phyloP scores from a whole-genome alignment of 1,284 basidiomycete species.

The Bondarzewia mesenterica region DNA sequence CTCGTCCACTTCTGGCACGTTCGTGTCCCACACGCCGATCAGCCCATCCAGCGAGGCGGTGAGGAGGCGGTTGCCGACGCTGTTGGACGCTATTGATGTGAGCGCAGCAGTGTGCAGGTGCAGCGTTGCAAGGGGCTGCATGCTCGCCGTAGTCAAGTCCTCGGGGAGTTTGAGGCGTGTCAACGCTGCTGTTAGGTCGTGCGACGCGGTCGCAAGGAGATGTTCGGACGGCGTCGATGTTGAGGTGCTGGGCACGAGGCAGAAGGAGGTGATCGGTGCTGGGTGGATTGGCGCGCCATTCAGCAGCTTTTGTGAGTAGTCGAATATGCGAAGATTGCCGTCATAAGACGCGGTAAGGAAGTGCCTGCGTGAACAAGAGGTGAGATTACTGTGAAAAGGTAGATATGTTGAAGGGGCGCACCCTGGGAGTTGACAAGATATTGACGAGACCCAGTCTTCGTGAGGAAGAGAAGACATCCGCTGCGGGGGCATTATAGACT shows the following conservation, averaged over 20 bases:
- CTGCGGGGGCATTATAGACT: slow-evolving; percentile 86
- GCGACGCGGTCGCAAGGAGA: slow-evolving; percentile 73
- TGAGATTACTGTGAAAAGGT: neutral
- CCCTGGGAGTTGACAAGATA: slow-evolving; percentile 67
- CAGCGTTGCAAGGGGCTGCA: slow-evolving; percentile 45
- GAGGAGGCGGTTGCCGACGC: slow-evolving; percentile 51
- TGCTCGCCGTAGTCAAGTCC: slow-evolving; percentile 20
- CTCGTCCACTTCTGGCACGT: slow-evolving; percentile 56
- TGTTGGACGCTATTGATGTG: slow-evolving; percentile 54
- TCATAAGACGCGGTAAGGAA: slow-evolving; percentile 81
- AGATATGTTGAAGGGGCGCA: slow-evolving; percentile 28
- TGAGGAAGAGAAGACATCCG: slow-evolving; percentile 76
- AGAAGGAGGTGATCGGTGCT: slow-evolving; percentile 70
- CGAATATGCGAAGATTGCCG: slow-evolving; percentile 66
- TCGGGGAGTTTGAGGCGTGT: slow-evolving; percentile 39
- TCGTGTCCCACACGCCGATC: slow-evolving; percentile 72
- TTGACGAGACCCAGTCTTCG: slow-evolving; percentile 90
- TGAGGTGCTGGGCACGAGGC: slow-evolving; percentile 39
- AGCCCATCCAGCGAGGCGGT: slow-evolving; percentile 76
- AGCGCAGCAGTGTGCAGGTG: slow-evolving; percentile 73
- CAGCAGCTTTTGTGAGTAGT: slow-evolving; percentile 54
- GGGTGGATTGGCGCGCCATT: slow-evolving; percentile 45
- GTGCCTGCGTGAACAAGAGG: slow-evolving; percentile 32
- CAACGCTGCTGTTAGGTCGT: slow-evolving; percentile 71
- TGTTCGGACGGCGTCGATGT: slow-evolving; percentile 24